Evolutionary conservation across 2,329 filamentous ascomycete genomes (phyloP).

Genomic region (Pestalotiopsis fici): DNA sequence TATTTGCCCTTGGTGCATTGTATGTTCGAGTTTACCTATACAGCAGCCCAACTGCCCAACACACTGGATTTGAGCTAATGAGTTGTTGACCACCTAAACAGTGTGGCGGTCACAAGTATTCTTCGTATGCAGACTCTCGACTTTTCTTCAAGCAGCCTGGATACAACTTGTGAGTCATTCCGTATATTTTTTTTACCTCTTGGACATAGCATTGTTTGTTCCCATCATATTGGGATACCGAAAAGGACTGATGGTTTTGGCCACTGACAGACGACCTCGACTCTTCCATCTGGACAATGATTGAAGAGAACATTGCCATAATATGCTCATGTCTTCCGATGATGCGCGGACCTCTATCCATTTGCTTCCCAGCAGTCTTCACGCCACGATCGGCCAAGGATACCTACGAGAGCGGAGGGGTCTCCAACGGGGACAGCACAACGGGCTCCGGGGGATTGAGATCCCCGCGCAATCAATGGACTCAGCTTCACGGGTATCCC

Average conservation of each 20-base stretch:
- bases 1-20: constrained; percentile 45
- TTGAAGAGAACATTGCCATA: constrained; percentile 39
- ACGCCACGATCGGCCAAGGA: neutral
- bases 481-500: neutral
- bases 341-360: constrained; percentile 39
- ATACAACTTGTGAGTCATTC: constrained; percentile 32
- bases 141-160: constrained; percentile 32
- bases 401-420: neutral
- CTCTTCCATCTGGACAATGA: constrained; percentile 39
- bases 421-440: neutral
- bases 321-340: constrained; percentile 40
- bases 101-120: constrained; percentile 41
- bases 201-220: neutral
- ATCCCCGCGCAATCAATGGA: neutral
- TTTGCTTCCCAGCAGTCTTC: constrained; percentile 36
- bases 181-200: neutral
- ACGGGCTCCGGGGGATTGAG: neutral
- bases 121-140: constrained; percentile 40
- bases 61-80: neutral
- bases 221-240: neutral
- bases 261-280: constrained; percentile 29
- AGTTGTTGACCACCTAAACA: neutral
- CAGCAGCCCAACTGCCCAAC: no score
- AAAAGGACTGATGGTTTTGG: neutral
- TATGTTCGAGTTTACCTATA: constrained; percentile 27